Percentiles rank a stretch among this genome's conserved stretches.
These are phyloP conservation scores for Phytophthora kernoviae DNA, from an alignment of 352 stramenopile species.

Conservation along the genomic window DNA sequence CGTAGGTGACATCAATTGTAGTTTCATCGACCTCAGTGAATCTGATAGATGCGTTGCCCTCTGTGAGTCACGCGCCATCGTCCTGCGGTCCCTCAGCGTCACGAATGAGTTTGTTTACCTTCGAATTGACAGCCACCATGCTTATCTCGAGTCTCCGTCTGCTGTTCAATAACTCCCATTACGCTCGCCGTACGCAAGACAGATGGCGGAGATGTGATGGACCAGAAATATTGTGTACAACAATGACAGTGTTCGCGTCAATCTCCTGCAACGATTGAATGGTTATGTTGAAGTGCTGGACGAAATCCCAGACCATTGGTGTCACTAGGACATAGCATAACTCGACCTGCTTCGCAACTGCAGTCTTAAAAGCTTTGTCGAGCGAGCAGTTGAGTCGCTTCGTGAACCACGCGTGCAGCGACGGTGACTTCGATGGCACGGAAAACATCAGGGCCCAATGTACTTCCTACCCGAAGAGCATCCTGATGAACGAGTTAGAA, in stretches of 20 bases:
- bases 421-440: neutral
- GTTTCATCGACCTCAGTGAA: slow-evolving; percentile 22
- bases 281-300: slow-evolving; percentile 6
- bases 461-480: slow-evolving; percentile 5
- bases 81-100: slow-evolving; percentile 5
- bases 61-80: slow-evolving; percentile 21
- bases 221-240: slow-evolving; percentile 20
- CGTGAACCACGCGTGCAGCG: neutral
- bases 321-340: slow-evolving; percentile 19
- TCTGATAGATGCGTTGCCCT: slow-evolving; percentile 23
- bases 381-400: neutral
- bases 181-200: slow-evolving; percentile 5
- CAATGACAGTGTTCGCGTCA: slow-evolving; percentile 12
- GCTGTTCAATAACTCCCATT: slow-evolving; percentile 1
- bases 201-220: slow-evolving; percentile 6
- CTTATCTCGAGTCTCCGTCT: slow-evolving; percentile 14
- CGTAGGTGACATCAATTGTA: slow-evolving; percentile 31
- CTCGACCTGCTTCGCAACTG: slow-evolving; percentile 7
- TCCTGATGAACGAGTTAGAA: neutral
- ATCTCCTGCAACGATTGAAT: slow-evolving; percentile 26
- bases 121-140: slow-evolving; percentile 26
- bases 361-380: slow-evolving; percentile 5
- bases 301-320: slow-evolving; percentile 19
- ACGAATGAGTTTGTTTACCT: slow-evolving; percentile 22
- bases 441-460: neutral